Base-by-base conservation (phyloP, 2,329 filamentous ascomycete genomes). In the Ophiostoma sp. region DNA sequence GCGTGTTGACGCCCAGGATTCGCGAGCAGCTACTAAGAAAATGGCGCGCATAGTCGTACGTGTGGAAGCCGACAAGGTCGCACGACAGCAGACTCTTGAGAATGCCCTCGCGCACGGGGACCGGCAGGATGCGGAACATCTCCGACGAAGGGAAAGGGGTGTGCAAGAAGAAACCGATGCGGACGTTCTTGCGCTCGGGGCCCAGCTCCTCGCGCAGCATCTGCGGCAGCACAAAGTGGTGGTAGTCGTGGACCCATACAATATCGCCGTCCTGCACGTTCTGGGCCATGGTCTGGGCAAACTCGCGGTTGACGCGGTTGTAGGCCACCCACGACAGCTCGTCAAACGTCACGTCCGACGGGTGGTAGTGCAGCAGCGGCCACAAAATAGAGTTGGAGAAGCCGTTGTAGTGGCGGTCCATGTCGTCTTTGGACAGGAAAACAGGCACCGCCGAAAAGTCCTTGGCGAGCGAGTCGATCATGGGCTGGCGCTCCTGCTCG, bases 181-280 rank as follows among this genome's bases (percentile, higher is more conserved):
- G 97, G 83, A 98, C 91, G 77, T 98, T 97, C 84, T 95, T 93
- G 84, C 92, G 94, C 75, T 87, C 88, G 76, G 90, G 83, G 73
- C 92, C 93, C 74, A 98, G 91, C 82, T 97, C 93, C 79, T 97
- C 93, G 75, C 96, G 93, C 74, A 99, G 88, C 94, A 98, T 97
- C 80, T 95, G 90, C 42, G 96, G 96, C 45, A 99, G 88, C 25
- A 99, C 90, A 95, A 98, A 98, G 75, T 98, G 86, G 82, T 99
- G 96, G 84, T 98, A 99, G 83, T 99, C 96, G 82, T 99, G 96
- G 6, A 99, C 93, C 96, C 96, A 99, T 79, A 99, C 92, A 79
- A 98, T 85, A 82, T 99, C 96, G 72, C 94, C 95, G 81, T 98
- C 95, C 81, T 95, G 89, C 12, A 98, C 93, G 78, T 97, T 93